Evolutionary conservation across 257 asterid genomes (phyloP).

Genomic region (Penstemon newberryi): DNA sequence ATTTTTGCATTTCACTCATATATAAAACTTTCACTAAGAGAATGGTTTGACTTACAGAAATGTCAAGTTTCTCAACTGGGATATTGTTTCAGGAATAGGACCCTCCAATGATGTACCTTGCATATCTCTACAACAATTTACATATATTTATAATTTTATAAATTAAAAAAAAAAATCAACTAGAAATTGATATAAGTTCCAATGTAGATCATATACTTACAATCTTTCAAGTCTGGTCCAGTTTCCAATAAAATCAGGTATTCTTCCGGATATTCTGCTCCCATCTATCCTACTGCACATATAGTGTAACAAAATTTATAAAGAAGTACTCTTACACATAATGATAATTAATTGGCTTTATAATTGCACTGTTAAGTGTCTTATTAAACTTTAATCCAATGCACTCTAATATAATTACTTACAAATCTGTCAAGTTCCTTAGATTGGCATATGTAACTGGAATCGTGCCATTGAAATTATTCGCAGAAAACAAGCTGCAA

Average conservation of each 20-base stretch:
- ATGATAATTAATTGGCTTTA: background rate
- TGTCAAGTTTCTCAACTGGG: conserved; percentile 47
- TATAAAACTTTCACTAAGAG: background rate
- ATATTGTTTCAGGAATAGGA: conserved; percentile 63
- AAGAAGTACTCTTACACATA: background rate
- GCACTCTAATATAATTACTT: conserved; percentile 35
- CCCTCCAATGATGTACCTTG: conserved; percentile 84
- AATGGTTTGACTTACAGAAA: conserved; percentile 49
- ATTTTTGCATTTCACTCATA: too few species aligned
- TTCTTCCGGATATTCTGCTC: conserved; percentile 58
- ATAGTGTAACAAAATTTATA: conserved; percentile 2
- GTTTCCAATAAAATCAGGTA: conserved; percentile 77
- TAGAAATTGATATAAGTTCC: too few species aligned
- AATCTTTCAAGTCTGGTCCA: conserved; percentile 59
- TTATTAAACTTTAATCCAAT: too few species aligned
- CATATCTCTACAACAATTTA: conserved; percentile 55
- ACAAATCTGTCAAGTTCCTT: conserved; percentile 77
- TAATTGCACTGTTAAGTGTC: background rate
- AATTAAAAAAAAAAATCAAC: background rate
- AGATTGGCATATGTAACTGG: conserved; percentile 58
- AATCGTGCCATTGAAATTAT: conserved; percentile 72
- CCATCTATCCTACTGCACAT: conserved; percentile 88
- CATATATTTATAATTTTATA: background rate
- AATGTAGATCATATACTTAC: conserved; percentile 49
- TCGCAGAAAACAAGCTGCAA: conserved; percentile 78